These are phyloP conservation scores for Globisporangium rhizosaccharum DNA, from an alignment of 352 stramenopile species.

Conservation along the genomic window DNA sequence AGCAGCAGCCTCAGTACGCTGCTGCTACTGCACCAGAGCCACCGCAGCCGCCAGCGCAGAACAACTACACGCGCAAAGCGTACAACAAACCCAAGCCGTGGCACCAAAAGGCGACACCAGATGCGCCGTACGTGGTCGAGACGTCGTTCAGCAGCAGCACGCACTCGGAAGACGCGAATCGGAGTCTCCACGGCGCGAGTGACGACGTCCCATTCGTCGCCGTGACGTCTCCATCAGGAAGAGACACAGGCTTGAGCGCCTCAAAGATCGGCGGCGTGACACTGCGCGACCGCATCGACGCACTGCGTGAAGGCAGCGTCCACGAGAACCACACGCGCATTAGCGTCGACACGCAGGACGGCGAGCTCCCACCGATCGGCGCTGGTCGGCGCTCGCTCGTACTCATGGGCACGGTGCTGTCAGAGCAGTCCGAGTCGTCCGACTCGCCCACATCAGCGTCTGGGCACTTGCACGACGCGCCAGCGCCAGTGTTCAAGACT, in stretches of 20 bases:
- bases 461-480: neutral
- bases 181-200: constrained; percentile 8
- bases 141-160: constrained; percentile 7
- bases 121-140: constrained; percentile 6
- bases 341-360: constrained; percentile 22
- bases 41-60: constrained; percentile 10
- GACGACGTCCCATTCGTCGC: constrained; percentile 17
- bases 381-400: constrained; percentile 23
- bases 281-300: constrained; percentile 59
- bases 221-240: constrained; percentile 18
- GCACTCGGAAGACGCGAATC: constrained; percentile 11
- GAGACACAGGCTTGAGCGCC: constrained; percentile 3
- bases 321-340: constrained; percentile 51
- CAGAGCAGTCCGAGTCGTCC: constrained; percentile 19
- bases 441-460: neutral
- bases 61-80: constrained; percentile 15
- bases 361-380: constrained; percentile 17
- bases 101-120: constrained; percentile 2
- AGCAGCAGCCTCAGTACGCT: constrained; percentile 2
- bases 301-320: constrained; percentile 38
- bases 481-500: constrained; percentile 27
- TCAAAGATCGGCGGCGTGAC: constrained; percentile 18
- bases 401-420: constrained; percentile 34
- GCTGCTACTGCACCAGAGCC: constrained; percentile 2
- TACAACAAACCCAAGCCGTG: constrained; percentile 10